Base-by-base conservation (phyloP, 2,329 filamentous ascomycete genomes). In the Hypocrella siamensis region DNA sequence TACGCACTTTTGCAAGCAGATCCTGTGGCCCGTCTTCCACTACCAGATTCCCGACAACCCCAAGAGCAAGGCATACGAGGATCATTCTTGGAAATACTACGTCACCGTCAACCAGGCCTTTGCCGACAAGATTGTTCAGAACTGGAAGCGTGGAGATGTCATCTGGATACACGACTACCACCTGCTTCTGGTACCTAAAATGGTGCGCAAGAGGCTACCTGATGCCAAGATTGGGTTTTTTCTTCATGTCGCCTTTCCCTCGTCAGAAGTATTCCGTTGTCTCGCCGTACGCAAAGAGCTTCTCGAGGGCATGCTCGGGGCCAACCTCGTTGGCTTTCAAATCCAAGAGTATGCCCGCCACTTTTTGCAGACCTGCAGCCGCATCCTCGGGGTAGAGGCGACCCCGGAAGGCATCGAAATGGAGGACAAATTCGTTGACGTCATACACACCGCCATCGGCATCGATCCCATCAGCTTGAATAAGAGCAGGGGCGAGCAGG, bases 101-200 rank as follows among this genome's bases (percentile, higher is more conserved):
- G 79, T 85, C 49, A 83, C 82, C 33, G 70, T 94, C 48, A 94
- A 94, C 58, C 79, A 90, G 53, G 83, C 79, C 3, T 94, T 96
- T 56, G 88, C 88, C 19, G 81, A 94, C 51, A 79, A 78, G 49
- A 85, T 96, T 36, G 65, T 93, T 30, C 79, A 79, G 52, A 83
- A 86, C 56, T 96, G 88, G 77, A 94, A 93, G 62, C 75, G 79
- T 18, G 85, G 84, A 26, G 90, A 96, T 50, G 74, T 81, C 29
- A 80, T 96, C 46, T 96, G 88, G 88, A 65, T 96, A 28, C 85
- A 96, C 51, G 88, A 96, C 53, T 96, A 96, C 50, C 88, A 96
- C 52, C 65, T 96, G 30, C 67, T 94, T 4, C 66, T 96, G 5
- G 82, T 96, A 1, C 88, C 88, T 3, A 69, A 65, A 29, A 92